Percentiles rank a stretch among this genome's conserved stretches.
phyloP scores from a whole-genome alignment of 1,284 basidiomycete species.

The Microbotryum lychnidis-dioicae region DNA sequence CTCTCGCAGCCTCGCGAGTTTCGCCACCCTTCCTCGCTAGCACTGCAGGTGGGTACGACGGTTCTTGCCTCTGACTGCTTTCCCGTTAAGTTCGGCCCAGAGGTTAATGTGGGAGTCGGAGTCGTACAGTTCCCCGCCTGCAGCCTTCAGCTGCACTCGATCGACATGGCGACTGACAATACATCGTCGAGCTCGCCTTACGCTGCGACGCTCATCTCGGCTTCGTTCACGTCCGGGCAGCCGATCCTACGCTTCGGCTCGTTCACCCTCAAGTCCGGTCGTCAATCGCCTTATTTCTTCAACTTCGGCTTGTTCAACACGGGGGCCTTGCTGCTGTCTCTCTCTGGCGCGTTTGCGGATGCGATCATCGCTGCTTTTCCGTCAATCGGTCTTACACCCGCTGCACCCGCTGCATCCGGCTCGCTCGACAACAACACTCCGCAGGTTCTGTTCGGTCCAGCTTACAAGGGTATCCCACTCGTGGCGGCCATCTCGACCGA shows the following conservation, averaged over 20 bases:
- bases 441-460: slow-evolving; percentile 90
- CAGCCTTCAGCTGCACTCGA: no score
- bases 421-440: slow-evolving; percentile 46
- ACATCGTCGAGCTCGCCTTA: slow-evolving; percentile 2
- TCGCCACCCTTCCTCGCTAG: no score
- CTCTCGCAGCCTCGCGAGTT: no score
- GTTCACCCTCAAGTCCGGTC: slow-evolving; percentile 88
- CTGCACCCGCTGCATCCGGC: slow-evolving; percentile 36
- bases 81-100: no score
- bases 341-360: slow-evolving; percentile 77
- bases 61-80: no score
- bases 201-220: slow-evolving; percentile 22
- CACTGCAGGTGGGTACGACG: no score
- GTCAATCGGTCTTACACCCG: slow-evolving; percentile 24
- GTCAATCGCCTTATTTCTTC: slow-evolving; percentile 92
- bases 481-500: slow-evolving; percentile 78
- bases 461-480: slow-evolving; percentile 96
- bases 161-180: no score
- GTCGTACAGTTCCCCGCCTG: no score
- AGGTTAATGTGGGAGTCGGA: no score
- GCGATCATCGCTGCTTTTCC: slow-evolving; percentile 52
- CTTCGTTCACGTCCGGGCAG: slow-evolving; percentile 34
- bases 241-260: slow-evolving; percentile 71
- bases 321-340: slow-evolving; percentile 67
- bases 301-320: slow-evolving; percentile 84